These are phyloP conservation scores for Eimeria sp. DNA, from an alignment of 169 alveolate species.

Conservation along the genomic window DNA sequence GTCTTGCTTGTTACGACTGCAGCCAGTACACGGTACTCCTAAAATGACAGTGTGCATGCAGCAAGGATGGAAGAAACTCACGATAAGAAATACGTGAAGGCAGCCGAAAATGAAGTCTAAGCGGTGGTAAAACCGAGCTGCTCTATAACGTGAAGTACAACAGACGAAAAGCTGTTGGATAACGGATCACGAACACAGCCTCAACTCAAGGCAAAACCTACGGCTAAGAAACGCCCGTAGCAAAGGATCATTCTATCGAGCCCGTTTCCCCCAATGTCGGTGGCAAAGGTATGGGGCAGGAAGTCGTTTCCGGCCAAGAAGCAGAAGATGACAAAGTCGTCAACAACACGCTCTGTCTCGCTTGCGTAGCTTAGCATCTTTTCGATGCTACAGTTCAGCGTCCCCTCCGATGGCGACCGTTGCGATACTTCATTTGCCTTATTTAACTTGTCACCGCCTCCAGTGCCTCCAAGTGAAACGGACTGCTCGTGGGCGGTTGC, in stretches of 20 bases:
- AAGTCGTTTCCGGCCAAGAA: slow-evolving; percentile 95
- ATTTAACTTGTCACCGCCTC: neutral
- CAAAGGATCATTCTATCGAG: slow-evolving; percentile 89
- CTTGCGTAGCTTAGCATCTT: slow-evolving; percentile 20
- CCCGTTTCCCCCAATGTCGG: slow-evolving; percentile 94
- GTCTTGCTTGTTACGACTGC: slow-evolving; percentile 24
- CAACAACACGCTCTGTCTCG: slow-evolving; percentile 80
- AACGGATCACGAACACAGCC: neutral
- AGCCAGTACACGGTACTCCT: slow-evolving; percentile 49
- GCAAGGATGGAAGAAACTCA: neutral
- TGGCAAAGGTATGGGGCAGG: slow-evolving; percentile 94
- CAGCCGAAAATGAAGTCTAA: neutral
- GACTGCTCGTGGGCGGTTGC: neutral
- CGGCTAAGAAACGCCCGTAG: slow-evolving; percentile 69
- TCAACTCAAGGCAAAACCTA: neutral
- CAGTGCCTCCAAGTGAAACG: neutral
- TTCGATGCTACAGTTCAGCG: neutral
- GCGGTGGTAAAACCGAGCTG: neutral
- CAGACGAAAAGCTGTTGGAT: neutral
- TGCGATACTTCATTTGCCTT: neutral
- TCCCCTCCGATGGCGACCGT: neutral
- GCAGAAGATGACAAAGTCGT: slow-evolving; percentile 86
- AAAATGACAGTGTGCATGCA: slow-evolving; percentile 5
- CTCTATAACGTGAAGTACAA: neutral
- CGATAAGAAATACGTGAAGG: neutral